These are phyloP conservation scores for Sugiyamaella valdiviana DNA, from an alignment of 805 yeast genomes.

Conservation along the genomic window DNA sequence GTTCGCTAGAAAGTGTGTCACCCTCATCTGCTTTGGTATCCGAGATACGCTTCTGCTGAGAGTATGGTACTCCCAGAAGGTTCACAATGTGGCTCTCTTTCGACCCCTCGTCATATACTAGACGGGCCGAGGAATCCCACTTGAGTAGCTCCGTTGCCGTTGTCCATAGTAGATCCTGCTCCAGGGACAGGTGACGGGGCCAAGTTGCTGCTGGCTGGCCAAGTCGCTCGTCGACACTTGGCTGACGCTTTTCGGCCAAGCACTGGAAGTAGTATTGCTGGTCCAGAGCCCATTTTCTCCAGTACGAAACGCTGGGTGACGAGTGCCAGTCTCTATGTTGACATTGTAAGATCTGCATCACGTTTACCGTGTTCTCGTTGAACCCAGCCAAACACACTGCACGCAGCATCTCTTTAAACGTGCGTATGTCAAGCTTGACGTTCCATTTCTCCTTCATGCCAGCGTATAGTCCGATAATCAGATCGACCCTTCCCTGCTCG, in stretches of 20 bases:
- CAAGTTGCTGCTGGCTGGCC: neutral
- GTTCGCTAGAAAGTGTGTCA: no score
- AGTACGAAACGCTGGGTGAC: neutral
- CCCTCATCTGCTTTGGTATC: no score
- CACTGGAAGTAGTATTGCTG: neutral
- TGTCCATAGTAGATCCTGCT: neutral
- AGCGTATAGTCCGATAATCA: constrained; percentile 17
- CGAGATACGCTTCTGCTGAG: no score
- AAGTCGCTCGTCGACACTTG: neutral
- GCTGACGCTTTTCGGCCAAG: neutral
- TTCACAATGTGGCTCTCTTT: neutral
- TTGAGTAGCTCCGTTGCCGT: neutral
- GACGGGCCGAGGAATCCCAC: neutral
- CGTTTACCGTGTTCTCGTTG: constrained; percentile 4
- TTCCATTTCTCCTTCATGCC: constrained; percentile 12
- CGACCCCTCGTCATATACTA: constrained; percentile 1
- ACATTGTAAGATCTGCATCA: neutral
- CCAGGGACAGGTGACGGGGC: neutral
- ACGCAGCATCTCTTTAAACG: constrained; percentile 14
- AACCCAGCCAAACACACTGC: constrained; percentile 9
- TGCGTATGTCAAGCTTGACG: constrained; percentile 7
- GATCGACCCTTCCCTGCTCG: constrained; percentile 14
- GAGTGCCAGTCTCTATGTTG: no score
- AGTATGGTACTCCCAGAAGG: neutral
- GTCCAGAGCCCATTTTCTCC: neutral